Evolutionary conservation across 768 basidiomycete genomes (phyloP), one percentile per base, ranked within the genome.

Genomic region (Boletus vermiculosoides): DNA sequence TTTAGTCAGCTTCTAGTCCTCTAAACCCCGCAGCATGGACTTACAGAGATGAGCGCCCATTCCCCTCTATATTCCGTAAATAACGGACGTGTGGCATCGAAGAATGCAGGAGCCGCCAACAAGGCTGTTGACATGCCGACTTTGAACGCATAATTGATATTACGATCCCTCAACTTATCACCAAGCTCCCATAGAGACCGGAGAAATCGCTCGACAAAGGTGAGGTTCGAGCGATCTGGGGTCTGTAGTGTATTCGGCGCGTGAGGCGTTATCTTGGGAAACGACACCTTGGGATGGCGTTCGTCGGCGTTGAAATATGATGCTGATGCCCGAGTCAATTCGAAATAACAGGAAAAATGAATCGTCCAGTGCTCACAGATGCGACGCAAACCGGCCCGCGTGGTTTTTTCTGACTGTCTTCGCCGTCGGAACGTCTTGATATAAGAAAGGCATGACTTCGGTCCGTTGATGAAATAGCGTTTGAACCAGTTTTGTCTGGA

Each of bases 31-130:
- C 59, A 48, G 1, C 4, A 36, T 41, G 36, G 30, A 76, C 82
- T 66, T 59, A 91, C 93, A 45, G 94, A 94, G 52, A 98, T 91
- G 66, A 99, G 75, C 1, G 94, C 94, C 96, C 96, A 99, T 74
- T 98, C 94, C 36, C 95, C 95, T 64, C 86, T 83, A 63, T 88
- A 94, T 46, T 86, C 81, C 42, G 91, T 77, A 66, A 97, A 98
- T 4, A 84, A 71, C 5, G 86, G 87, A 25, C 94, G 78, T 1
- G 90, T 94, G 18, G 71, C 59, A 52, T 90, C 88, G 57, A 91
- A 86, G 72, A 96, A 98, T 0, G 95, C 95, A 2, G 95, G 94
- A 0, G 88, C 80, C 0, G 94, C 88, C 4, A 98, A 77, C 25
- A 97, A 72, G 0, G 91, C 89, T 42, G 86, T 85, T 1, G 89